Evolutionary conservation across 2,329 filamentous ascomycete species (phyloP).

Genomic region (Claviceps quebecensis): DNA sequence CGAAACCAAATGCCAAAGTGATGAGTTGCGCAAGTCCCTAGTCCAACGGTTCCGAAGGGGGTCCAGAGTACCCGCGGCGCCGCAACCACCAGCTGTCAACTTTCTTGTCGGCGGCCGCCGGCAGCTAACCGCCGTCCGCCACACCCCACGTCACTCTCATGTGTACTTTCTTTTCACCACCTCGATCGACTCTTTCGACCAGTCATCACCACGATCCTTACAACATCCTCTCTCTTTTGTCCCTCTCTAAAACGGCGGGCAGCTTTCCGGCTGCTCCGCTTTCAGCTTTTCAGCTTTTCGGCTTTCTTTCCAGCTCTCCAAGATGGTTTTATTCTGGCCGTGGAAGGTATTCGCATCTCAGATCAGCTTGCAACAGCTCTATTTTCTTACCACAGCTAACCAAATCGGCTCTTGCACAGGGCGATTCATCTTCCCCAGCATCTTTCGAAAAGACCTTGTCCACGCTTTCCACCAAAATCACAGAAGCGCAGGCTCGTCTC

Average conservation of each 20-base stretch:
- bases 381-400: not conserved
- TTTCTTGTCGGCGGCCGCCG: not conserved
- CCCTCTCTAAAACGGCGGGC: not conserved
- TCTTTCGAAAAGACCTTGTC: constrained; percentile 88
- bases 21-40: no score
- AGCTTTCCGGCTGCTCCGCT: not conserved
- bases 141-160: not conserved
- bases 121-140: not conserved
- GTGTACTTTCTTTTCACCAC: not conserved
- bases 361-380: not conserved
- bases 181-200: not conserved
- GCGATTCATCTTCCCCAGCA: constrained; percentile 67
- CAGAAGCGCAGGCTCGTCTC: constrained; percentile 56
- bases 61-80: not conserved
- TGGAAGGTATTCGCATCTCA: constrained; percentile 7
- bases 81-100: not conserved
- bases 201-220: not conserved
- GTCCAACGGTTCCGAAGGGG: not conserved
- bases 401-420: constrained; percentile 31
- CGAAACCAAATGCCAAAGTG: no score
- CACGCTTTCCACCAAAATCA: constrained; percentile 68
- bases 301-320: not conserved
- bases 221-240: not conserved
- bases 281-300: not conserved
- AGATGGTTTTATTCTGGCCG: constrained; percentile 12